Percentiles rank a stretch among this genome's conserved stretches.
Evolutionary conservation across 2,329 filamentous ascomycete species (phyloP).

Genomic region (Diaporthe citriasiana): DNA sequence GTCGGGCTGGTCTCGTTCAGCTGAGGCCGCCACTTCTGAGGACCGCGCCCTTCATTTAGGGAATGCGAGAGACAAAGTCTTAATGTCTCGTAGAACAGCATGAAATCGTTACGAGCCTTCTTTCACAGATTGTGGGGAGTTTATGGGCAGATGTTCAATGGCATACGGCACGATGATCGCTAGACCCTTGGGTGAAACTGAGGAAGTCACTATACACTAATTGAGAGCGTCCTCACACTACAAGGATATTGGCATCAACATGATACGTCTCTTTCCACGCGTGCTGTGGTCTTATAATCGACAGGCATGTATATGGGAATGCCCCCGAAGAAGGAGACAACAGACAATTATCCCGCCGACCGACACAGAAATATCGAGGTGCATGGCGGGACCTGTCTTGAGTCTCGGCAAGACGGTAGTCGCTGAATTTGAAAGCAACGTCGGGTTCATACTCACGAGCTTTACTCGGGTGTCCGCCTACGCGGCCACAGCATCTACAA

Average conservation of each 20-base stretch:
- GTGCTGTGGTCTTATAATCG: background rate
- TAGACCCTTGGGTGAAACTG: background rate
- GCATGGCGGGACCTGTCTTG: too few species aligned
- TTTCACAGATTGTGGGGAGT: background rate
- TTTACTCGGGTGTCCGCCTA: too few species aligned
- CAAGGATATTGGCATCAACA: background rate
- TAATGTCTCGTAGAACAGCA: background rate
- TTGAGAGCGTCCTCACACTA: background rate
- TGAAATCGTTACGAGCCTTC: background rate
- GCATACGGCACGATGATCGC: too few species aligned
- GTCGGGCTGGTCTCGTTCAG: conserved; percentile 66
- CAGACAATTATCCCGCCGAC: background rate
- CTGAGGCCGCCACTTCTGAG: conserved; percentile 30
- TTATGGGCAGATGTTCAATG: background rate
- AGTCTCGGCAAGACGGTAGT: too few species aligned
- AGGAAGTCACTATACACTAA: background rate
- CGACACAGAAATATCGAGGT: background rate
- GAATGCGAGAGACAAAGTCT: background rate
- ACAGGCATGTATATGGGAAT: background rate
- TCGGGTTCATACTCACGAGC: too few species aligned
- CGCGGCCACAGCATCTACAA: too few species aligned
- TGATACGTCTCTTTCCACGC: background rate
- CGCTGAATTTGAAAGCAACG: background rate
- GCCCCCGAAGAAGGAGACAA: background rate
- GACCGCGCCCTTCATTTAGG: too few species aligned